Percentiles rank a stretch among this genome's conserved stretches.
Conservation (phyloP, 805 yeast genomes). For the Saturnispora gosingensis region DNA sequence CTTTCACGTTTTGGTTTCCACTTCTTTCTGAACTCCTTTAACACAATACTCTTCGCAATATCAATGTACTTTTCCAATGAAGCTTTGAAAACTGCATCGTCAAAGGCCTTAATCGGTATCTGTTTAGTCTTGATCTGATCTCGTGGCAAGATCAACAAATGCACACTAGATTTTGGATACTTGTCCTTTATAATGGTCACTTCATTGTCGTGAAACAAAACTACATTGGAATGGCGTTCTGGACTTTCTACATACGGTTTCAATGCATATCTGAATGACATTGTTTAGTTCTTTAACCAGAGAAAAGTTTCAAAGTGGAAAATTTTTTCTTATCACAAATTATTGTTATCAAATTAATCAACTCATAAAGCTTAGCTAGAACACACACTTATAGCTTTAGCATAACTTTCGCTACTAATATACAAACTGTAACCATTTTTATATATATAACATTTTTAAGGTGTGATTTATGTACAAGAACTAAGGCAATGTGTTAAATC, state of each 20-base stretch:
- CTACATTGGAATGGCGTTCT: conserved; percentile 26
- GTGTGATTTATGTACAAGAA: neutral
- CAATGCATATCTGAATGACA: conserved; percentile 44
- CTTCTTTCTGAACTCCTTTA: conserved; percentile 11
- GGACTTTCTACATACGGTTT: conserved; percentile 42
- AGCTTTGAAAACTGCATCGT: conserved; percentile 25
- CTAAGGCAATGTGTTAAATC: conserved; percentile 1
- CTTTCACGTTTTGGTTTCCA: conserved; percentile 8
- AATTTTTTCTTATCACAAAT: neutral
- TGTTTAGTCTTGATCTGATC: conserved; percentile 29
- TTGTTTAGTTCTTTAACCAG: conserved; percentile 11
- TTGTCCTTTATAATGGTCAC: conserved; percentile 50
- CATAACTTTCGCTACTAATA: neutral
- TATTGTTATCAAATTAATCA: too few species aligned
- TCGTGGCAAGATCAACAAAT: conserved; percentile 54
- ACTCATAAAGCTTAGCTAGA: too few species aligned
- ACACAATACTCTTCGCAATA: conserved; percentile 25
- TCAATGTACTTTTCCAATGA: conserved; percentile 28
- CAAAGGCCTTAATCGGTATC: conserved; percentile 47
- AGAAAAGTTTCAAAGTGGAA: neutral
- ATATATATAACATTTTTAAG: neutral
- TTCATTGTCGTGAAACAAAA: conserved; percentile 41
- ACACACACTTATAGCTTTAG: neutral
- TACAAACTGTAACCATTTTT: neutral
- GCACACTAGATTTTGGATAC: conserved; percentile 56